Percentiles rank a stretch among this genome's conserved stretches.
These are phyloP conservation scores for Helotiales sp. DNA, from an alignment of 2,329 filamentous ascomycete genomes.

Conservation along the genomic window DNA sequence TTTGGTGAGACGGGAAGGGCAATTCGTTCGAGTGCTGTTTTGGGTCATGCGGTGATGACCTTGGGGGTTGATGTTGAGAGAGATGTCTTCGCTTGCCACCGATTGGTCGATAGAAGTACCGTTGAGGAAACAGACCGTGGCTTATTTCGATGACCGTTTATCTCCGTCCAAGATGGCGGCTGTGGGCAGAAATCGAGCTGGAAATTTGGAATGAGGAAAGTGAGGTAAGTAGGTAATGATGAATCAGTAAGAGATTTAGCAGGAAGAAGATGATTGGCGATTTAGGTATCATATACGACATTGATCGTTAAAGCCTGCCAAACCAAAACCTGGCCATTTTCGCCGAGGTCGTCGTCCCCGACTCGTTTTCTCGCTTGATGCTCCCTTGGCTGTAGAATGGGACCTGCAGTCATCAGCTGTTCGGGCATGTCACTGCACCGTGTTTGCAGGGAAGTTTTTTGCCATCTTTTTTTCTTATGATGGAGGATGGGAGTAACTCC, in stretches of 20 bases:
- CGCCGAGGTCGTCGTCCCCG: not conserved
- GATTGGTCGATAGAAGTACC: slow-evolving; percentile 4
- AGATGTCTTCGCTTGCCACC: not conserved
- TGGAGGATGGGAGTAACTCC: too few relatives aligned
- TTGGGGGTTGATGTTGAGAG: slow-evolving; percentile 4
- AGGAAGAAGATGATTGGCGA: slow-evolving; percentile 4
- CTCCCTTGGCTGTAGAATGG: too few relatives aligned
- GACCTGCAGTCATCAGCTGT: slow-evolving; percentile 17
- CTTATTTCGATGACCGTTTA: slow-evolving; percentile 4
- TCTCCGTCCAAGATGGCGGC: too few relatives aligned
- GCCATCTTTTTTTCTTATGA: not conserved
- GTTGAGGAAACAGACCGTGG: not conserved
- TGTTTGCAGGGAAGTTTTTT: not conserved
- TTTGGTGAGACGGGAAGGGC: not conserved
- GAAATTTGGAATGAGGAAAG: too few relatives aligned
- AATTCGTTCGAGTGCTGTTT: not conserved
- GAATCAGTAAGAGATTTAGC: not conserved
- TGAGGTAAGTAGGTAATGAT: not conserved
- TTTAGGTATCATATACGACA: slow-evolving; percentile 6
- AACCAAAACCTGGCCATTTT: not conserved
- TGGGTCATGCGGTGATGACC: not conserved
- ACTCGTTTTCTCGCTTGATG: not conserved
- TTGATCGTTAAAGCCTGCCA: too few relatives aligned
- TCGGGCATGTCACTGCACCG: slow-evolving; percentile 1
- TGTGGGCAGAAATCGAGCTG: too few relatives aligned